Conservation (phyloP, 148 eudicot species). For the Camellia japonica region DNA sequence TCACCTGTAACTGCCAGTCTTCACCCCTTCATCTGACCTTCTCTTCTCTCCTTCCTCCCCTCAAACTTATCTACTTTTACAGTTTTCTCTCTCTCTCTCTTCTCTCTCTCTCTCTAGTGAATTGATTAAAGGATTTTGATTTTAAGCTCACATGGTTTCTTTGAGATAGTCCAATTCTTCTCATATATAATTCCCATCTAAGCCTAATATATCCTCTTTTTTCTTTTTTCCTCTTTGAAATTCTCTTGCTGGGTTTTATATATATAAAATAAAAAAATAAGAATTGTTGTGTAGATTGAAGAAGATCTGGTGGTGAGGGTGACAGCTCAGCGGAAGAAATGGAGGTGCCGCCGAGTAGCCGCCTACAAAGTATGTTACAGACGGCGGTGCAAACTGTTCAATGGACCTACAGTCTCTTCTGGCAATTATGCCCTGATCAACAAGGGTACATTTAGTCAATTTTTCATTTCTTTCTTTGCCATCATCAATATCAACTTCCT, state of each 20-base stretch:
- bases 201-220: not conserved
- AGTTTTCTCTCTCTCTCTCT: slow-evolving; percentile 4
- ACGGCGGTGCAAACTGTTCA: slow-evolving; percentile 59
- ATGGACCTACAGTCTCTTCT: slow-evolving; percentile 83
- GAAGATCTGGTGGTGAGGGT: not conserved
- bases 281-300: not conserved
- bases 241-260: not conserved
- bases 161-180: not conserved
- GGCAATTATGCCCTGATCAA: slow-evolving; percentile 65
- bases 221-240: slow-evolving; percentile 3
- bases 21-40: not conserved
- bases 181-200: not conserved
- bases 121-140: slow-evolving; percentile 5
- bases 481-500: too few relatives aligned
- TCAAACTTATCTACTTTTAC: not conserved
- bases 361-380: slow-evolving; percentile 57
- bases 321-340: slow-evolving; percentile 6
- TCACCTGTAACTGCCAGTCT: slow-evolving; percentile 39
- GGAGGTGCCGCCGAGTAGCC: slow-evolving; percentile 32
- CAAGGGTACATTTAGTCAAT: slow-evolving; percentile 46
- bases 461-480: too few relatives aligned
- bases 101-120: not conserved
- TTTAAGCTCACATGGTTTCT: not conserved
- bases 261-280: not conserved
- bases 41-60: not conserved